phyloP scores from a whole-genome alignment of 202 grass and related monocot species.

The Musa balbisiana region DNA sequence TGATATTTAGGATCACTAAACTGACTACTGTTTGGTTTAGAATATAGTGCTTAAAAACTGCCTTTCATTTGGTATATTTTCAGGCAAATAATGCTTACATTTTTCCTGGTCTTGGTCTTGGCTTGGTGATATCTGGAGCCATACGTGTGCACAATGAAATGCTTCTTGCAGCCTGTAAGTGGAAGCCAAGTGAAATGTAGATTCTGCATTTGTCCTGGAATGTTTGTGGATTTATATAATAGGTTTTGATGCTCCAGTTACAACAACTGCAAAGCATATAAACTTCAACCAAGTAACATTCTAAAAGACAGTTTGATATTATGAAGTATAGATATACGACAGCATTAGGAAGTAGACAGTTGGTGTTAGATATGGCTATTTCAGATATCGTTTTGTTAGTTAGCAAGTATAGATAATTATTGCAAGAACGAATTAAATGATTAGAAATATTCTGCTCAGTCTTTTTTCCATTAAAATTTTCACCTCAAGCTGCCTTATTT shows the following conservation, averaged over 20 bases:
- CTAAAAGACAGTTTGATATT: too few species aligned
- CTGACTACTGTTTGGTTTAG: neutral
- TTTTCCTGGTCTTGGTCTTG: slow-evolving; percentile 83
- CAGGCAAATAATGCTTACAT: slow-evolving; percentile 97
- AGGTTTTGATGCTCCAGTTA: neutral
- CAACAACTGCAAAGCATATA: too few species aligned
- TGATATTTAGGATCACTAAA: neutral
- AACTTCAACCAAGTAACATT: too few species aligned
- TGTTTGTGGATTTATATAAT: neutral
- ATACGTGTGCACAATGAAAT: slow-evolving; percentile 71
- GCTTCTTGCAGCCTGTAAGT: slow-evolving; percentile 77
- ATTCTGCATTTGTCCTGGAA: neutral
- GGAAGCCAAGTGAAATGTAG: neutral
- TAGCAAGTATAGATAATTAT: too few species aligned
- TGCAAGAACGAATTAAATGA: too few species aligned
- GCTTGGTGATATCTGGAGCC: slow-evolving; percentile 68
- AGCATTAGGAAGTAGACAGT: too few species aligned
- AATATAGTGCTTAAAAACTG: neutral
- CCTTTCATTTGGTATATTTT: neutral
- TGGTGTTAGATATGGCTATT: too few species aligned
- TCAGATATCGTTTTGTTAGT: too few species aligned
- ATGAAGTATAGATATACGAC: too few species aligned
- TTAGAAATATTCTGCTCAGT: too few species aligned
- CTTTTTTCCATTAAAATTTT: too few species aligned
- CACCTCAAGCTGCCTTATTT: too few species aligned